Evolutionary conservation across 2,329 filamentous ascomycete species (phyloP).

Genomic region (Grosmannia clavigera): DNA sequence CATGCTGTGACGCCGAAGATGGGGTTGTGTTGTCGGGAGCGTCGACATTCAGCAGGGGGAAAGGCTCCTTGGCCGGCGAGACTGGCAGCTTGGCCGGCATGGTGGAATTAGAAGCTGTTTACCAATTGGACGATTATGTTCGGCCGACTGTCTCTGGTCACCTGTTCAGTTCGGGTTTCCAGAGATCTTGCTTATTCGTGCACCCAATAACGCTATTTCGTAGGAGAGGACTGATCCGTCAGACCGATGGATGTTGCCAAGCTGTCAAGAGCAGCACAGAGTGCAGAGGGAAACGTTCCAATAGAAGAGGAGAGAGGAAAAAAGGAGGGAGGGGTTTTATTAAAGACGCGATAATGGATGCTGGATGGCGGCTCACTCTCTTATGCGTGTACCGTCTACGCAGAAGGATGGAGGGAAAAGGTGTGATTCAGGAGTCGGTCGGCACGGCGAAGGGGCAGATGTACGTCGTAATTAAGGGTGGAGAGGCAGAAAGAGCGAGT

Average conservation of each 20-base stretch:
- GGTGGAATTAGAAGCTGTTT: not conserved
- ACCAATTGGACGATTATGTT: not conserved
- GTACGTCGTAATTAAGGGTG: not conserved
- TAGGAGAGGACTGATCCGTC: not conserved
- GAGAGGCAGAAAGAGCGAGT: not conserved
- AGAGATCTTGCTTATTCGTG: not conserved
- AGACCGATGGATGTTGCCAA: not conserved
- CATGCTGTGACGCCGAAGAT: slow-evolving; percentile 23
- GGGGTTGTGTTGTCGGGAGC: slow-evolving; percentile 23
- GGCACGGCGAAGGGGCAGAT: not conserved
- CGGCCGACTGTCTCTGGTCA: not conserved
- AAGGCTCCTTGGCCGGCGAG: slow-evolving; percentile 33
- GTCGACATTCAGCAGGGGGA: slow-evolving; percentile 34
- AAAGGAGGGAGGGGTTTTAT: not conserved
- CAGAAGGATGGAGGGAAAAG: not conserved
- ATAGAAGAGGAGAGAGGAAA: not conserved
- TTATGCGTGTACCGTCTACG: too few species aligned
- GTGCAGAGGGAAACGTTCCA: not conserved
- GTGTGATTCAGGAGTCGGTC: not conserved
- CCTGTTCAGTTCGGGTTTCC: not conserved
- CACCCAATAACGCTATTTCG: not conserved
- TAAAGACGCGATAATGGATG: not conserved
- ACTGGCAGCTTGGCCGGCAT: slow-evolving; percentile 1
- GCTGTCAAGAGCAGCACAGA: not conserved
- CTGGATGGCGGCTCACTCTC: not conserved